Base-by-base conservation (phyloP, 2,329 filamentous ascomycete species). In the Fusarium dimerum region DNA sequence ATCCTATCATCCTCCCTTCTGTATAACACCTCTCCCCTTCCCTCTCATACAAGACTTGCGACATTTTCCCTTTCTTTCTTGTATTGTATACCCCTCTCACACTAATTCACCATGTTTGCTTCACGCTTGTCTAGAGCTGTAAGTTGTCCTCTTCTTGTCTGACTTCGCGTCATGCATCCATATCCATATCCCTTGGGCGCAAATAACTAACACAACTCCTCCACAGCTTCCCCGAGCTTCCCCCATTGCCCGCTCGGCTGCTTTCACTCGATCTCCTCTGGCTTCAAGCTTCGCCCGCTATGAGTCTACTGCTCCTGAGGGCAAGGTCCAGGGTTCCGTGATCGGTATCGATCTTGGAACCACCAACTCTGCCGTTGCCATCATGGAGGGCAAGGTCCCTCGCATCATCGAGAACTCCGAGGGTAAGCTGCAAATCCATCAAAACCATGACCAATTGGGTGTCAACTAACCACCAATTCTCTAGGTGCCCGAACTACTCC, bases 311-410 rank as follows among this genome's bases (percentile, higher is more conserved):
- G 61, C 68, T 50, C 61, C 71, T 49, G 66, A 64, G 26, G 66
- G 71, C 46, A 97, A 97, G 85, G 90, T 97, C 56, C 90, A 93
- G 80, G 94, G 94, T 71, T 79, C 90, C 70, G 93, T 97, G 75
- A 97, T 97, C 71, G 94, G 94, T 87, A 97, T 97, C 74, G 93
- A 97, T 83, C 79, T 97, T 70, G 93, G 93, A 72, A 97, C 93
- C 72, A 97, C 93, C 68, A 97, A 97, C 85, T 97, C 93, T 56
- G 93, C 93, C 51, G 93, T 97, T 57, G 93, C 92, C 69, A 81
- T 97, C 62, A 96, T 97, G 92, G 93, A 97, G 83, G 94, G 93
- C 77, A 96, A 96, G 82, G 78, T 83, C 51, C 91, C 93, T 67
- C 91, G 88, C 78, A 97, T 97, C 74, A 97, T 97, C 74, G 93